Evolutionary conservation across 768 basidiomycete species (phyloP), one percentile per base, ranked within the genome.

Genomic region (Mycena epipterygia): DNA sequence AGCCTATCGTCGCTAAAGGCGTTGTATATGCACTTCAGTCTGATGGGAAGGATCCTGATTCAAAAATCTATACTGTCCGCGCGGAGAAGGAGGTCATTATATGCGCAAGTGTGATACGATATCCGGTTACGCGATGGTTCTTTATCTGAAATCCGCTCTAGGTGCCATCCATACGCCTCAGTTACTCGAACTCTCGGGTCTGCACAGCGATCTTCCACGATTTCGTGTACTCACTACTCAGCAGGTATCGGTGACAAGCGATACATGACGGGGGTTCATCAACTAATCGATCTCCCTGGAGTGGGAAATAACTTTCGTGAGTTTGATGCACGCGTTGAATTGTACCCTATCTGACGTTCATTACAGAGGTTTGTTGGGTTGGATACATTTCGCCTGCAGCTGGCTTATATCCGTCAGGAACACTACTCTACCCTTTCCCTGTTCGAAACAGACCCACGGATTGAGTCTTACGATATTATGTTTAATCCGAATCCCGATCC

Each of bases 21-120:
- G 60, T 61, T 5, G 60, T 37, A 23, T 61, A 61, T 49, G 27
- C 37, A 6, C 25, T 59, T 7, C 6, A 44, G 19, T 59, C 41
- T 12, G 41, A 19, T 5, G 39, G 19, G 39, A 7, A 41, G 23
- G 33, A 23, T 30, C 51, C 27, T 27, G 51, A 56, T n/a, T 21
- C 17, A 25, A 37, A 41, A 53, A 3, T 39, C 1, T 30, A 5
- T 32, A 56, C 62, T 9, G 62, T 64, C 21, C 16, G 35, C 19
- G 64, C 64, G 13, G 25, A 33, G 19, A 65, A 65, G 55, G 65
- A 67, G 29, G 56, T 67, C 56, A 67, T 67, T 16, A 6, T 67
- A 16, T 67, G 65, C 23, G 65, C 65, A 37, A 56, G 65, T 67
- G 8, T 33, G 53, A 13, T 25, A 11, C 33, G 23, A 35, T 37